Evolutionary conservation across 345 rosid species (phyloP).

Genomic region (Populus davidiana): DNA sequence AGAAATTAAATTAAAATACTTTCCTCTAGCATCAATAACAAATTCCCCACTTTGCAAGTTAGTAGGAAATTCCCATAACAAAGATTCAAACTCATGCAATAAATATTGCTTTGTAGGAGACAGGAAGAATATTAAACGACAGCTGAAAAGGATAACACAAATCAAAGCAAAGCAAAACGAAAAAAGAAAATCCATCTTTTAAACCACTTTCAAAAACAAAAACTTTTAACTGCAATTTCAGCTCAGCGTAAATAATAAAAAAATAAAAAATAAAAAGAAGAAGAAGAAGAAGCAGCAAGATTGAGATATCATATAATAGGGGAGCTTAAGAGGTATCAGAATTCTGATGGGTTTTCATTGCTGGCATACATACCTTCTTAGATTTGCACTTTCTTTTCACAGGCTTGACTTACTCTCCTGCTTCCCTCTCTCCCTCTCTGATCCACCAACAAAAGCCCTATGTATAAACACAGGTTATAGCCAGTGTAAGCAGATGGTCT

Average conservation of each 20-base stretch:
- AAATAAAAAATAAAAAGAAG: neutral
- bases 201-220: neutral
- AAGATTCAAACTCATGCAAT: neutral
- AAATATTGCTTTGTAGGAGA: neutral
- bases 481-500: no score
- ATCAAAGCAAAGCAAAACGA: neutral
- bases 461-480: neutral
- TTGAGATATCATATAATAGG: neutral
- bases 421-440: neutral
- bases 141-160: no score
- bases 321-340: neutral
- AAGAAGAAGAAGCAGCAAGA: no score
- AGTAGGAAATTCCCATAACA: no score
- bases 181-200: constrained; percentile 6
- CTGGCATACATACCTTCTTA: constrained; percentile 26
- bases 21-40: no score
- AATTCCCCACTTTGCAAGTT: no score
- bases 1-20: no score
- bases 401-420: constrained; percentile 1
- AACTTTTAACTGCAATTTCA: neutral
- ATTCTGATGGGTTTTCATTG: neutral
- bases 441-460: neutral
- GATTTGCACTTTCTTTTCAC: neutral
- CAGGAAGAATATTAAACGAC: neutral
- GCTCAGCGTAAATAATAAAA: neutral